Conservation (phyloP, 139 green algal species). For the Ulvella scutata region DNA sequence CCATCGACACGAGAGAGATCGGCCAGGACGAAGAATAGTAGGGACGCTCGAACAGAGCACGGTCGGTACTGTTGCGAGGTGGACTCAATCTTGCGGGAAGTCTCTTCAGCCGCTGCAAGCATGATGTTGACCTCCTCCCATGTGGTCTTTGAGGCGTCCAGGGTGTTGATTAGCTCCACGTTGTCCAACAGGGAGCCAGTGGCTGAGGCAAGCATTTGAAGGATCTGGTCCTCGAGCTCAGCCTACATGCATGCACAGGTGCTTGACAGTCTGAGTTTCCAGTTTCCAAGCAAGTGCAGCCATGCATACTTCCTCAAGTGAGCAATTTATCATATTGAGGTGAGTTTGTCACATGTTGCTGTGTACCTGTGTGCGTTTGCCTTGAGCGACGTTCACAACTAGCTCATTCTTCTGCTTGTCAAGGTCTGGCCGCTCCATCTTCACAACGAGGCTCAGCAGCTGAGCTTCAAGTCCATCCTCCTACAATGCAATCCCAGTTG, state of each 20-base stretch:
- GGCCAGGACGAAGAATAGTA: slow-evolving; percentile 73
- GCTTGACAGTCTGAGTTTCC: not conserved
- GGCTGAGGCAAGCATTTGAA: slow-evolving; percentile 52
- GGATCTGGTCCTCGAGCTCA: slow-evolving; percentile 69
- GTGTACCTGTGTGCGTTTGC: slow-evolving; percentile 44
- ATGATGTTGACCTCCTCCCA: slow-evolving; percentile 60
- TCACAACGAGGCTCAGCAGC: slow-evolving; percentile 63
- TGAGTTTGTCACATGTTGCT: not conserved
- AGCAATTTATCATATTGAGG: not conserved
- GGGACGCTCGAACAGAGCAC: slow-evolving; percentile 39
- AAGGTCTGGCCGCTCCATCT: slow-evolving; percentile 59
- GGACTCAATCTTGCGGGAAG: slow-evolving; percentile 49
- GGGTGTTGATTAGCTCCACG: slow-evolving; percentile 62
- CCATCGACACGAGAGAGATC: slow-evolving; percentile 56
- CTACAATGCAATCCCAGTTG: slow-evolving; percentile 21
- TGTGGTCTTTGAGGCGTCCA: slow-evolving; percentile 60
- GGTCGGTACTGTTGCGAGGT: slow-evolving; percentile 45
- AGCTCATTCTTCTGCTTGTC: slow-evolving; percentile 82
- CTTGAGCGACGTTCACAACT: slow-evolving; percentile 62
- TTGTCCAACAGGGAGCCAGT: slow-evolving; percentile 66
- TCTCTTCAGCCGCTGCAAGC: slow-evolving; percentile 45
- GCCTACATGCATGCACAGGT: slow-evolving; percentile 15
- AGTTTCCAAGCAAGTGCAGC: too few species aligned
- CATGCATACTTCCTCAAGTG: too few species aligned
- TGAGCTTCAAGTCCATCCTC: slow-evolving; percentile 68